Percentiles rank a stretch among this genome's conserved stretches.
phyloP scores from a whole-genome alignment of 1,139 yeast genomes.

The Arxiozyma bovina region DNA sequence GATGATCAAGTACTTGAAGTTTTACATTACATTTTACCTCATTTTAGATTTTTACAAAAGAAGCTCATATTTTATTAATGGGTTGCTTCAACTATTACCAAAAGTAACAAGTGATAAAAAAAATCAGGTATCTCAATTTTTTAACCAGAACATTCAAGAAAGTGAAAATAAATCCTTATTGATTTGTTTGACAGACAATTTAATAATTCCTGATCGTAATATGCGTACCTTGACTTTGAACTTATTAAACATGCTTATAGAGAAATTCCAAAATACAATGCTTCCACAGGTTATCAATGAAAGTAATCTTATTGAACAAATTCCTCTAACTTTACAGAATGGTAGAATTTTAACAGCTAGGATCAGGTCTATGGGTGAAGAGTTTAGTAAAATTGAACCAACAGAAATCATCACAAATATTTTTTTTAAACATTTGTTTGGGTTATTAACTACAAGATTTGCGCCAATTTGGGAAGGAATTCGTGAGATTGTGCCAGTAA shows the following conservation, averaged over 20 bases:
- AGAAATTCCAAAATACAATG: conserved; percentile 24
- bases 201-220: conserved; percentile 40
- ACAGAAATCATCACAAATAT: conserved; percentile 33
- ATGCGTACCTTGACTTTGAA: conserved; percentile 42
- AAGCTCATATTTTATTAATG: conserved; percentile 21
- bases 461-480: conserved; percentile 84
- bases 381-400: conserved; percentile 37
- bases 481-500: conserved; percentile 46
- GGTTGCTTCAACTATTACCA: conserved; percentile 16
- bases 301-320: conserved; percentile 55
- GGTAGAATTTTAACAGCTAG: conserved; percentile 71
- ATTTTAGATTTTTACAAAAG: conserved; percentile 11
- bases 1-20: conserved; percentile 5
- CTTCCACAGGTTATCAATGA: conserved; percentile 35
- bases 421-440: conserved; percentile 56
- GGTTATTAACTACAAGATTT: conserved; percentile 64
- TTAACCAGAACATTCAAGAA: not conserved
- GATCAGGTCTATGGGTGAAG: conserved; percentile 51
- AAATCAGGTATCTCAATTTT: not conserved
- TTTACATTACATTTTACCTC: conserved; percentile 6
- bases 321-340: conserved; percentile 59
- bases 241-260: conserved; percentile 33
- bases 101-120: not conserved
- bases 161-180: conserved; percentile 5
- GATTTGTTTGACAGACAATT: conserved; percentile 30